Conservation (phyloP, 208 protist species). For the Trypanosoma lewisi region DNA sequence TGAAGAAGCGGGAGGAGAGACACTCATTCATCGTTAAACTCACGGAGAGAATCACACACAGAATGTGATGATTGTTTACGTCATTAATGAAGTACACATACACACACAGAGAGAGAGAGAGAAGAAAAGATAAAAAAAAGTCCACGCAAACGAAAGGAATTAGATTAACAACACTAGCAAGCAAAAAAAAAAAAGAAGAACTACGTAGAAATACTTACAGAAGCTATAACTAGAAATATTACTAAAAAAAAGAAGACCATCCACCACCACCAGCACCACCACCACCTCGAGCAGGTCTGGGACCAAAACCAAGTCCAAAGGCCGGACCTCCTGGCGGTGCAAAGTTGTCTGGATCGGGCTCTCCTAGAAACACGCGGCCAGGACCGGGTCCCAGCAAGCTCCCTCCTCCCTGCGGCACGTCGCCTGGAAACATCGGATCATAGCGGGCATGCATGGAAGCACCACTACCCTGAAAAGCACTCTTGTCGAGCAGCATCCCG, state of each 20-base stretch:
- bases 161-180: too few relatives aligned
- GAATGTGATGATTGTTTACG: too few relatives aligned
- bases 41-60: too few relatives aligned
- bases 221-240: neutral
- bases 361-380: conserved; percentile 55
- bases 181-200: too few relatives aligned
- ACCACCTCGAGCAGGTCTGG: neutral
- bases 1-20: too few relatives aligned
- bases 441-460: conserved; percentile 52
- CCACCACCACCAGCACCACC: neutral
- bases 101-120: neutral
- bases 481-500: conserved; percentile 57
- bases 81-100: neutral
- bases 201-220: neutral
- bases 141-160: too few relatives aligned
- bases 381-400: conserved; percentile 2
- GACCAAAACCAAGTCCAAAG: conserved; percentile 41
- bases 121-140: conserved; percentile 3
- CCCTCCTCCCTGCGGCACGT: conserved; percentile 24
- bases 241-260: neutral
- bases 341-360: conserved; percentile 75
- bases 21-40: too few relatives aligned
- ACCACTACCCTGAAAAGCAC: conserved; percentile 32
- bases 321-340: conserved; percentile 56
- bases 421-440: conserved; percentile 79